Evolutionary conservation across 2,329 filamentous ascomycete species (phyloP), one percentile per base, ranked within the genome.

Genomic region (Apiospora malaysiana): DNA sequence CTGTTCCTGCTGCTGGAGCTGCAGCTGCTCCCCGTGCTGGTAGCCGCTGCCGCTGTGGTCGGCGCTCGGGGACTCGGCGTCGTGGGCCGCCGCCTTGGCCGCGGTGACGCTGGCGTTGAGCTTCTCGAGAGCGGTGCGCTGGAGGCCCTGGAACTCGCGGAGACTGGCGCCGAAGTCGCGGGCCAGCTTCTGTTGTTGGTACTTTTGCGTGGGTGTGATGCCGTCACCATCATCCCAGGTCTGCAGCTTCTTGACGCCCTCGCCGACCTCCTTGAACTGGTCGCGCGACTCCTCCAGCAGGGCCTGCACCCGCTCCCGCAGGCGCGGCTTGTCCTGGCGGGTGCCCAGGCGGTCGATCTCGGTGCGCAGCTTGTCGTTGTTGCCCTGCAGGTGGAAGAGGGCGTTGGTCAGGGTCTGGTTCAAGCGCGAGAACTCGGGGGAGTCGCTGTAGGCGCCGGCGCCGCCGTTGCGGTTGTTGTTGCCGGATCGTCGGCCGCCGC

Each of bases 121-220:
- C 80, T 97, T 98, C 81, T 98, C 95, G 72, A 98, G 88, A 12
- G 95, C 95, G 75, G 90, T 89, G 72, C 94, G 91, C 83, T 98
- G 96, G n/a, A 98, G 89, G 70, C 88, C 88, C 83, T 98, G 95
- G 83, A 99, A 99, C 77, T 98, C 95, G 76, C 92, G 90, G 71
- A 98, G 89, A 67, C 93, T 93, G 46, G 93, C 89, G 79, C 95
- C 93, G 85, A 98, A 98, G 81, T 98, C 95, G 78, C 94, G 93
- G 73, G 94, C 95, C 45, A 99, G 88, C 81, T 98, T 98, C 76
- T 95, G 93, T 78, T 98, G 95, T 27, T 94, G 96, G 85, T 97
- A 98, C 82, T 95, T 97, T 85, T 99, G 96, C 70, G 94, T 93
- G 72, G 95, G 94, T 94, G 71, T 77, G 74, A 76, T 71, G 51